Evolutionary conservation across 1,284 basidiomycete species (phyloP).

Genomic region (Cystobasidium sp.): DNA sequence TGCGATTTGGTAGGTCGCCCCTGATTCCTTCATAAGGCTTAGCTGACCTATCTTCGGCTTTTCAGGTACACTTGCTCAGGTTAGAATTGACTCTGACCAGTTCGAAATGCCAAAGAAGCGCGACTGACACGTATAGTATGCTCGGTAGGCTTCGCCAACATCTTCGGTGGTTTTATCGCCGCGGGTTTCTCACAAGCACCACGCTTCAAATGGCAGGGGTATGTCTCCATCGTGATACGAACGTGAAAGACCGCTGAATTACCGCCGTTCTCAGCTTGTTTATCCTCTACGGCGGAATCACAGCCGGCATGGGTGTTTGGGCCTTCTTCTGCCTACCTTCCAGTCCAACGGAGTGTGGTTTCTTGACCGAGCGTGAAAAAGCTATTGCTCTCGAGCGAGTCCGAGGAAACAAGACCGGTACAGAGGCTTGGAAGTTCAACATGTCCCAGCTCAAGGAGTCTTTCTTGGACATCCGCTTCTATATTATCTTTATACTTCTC

Average conservation of each 20-base stretch:
- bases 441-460: constrained; percentile 44
- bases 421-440: constrained; percentile 62
- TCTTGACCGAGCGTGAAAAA: constrained; percentile 66
- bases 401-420: constrained; percentile 70
- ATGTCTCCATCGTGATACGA: not conserved
- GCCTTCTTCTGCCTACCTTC: constrained; percentile 42
- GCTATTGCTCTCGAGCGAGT: constrained; percentile 70
- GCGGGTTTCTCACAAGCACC: constrained; percentile 37
- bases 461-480: constrained; percentile 45
- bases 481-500: constrained; percentile 46
- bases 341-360: constrained; percentile 57
- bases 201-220: constrained; percentile 25
- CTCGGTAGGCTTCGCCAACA: constrained; percentile 18
- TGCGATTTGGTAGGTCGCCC: constrained; percentile 3
- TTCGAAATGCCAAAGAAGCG: not conserved
- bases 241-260: not conserved
- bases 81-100: constrained; percentile 24
- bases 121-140: not conserved
- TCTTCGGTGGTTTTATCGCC: constrained; percentile 40
- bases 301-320: constrained; percentile 30
- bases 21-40: not conserved
- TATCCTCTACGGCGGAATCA: constrained; percentile 39
- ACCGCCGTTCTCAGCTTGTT: constrained; percentile 14
- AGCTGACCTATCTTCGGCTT: not conserved
- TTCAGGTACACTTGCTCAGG: constrained; percentile 13